phyloP scores from a whole-genome alignment of 2,329 filamentous ascomycete species.

The Cladophialophora psammophila region DNA sequence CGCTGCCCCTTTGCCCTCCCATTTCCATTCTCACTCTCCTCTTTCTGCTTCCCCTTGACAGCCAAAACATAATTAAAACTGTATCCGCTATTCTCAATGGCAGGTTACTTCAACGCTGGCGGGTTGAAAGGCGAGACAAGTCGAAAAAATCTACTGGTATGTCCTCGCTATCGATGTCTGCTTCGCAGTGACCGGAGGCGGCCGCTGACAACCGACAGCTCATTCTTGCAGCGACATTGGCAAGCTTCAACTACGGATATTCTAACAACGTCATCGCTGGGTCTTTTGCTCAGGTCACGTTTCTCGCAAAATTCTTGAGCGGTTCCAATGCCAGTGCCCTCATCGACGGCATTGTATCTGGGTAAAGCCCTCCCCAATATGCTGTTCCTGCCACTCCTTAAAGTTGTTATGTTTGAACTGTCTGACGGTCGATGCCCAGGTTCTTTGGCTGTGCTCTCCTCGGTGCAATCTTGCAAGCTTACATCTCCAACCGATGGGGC shows the following conservation, averaged over 20 bases:
- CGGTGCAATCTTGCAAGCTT: constrained; percentile 39
- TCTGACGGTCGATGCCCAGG: constrained; percentile 20
- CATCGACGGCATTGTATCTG: constrained; percentile 38
- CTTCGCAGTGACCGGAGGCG: too few species aligned
- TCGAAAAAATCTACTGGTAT: constrained; percentile 5
- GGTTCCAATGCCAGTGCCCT: constrained; percentile 32
- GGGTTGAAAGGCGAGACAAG: constrained; percentile 8
- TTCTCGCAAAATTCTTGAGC: constrained; percentile 41
- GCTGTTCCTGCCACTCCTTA: too few species aligned
- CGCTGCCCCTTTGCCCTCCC: too few species aligned
- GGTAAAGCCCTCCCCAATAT: constrained; percentile 26
- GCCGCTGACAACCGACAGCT: neutral
- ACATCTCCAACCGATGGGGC: constrained; percentile 39
- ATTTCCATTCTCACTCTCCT: too few species aligned
- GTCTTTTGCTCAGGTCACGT: constrained; percentile 43
- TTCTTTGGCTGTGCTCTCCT: constrained; percentile 41
- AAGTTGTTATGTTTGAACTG: too few species aligned
- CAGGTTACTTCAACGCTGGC: neutral
- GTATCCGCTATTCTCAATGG: too few species aligned
- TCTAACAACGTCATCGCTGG: constrained; percentile 44
- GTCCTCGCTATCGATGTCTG: neutral
- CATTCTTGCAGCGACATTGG: constrained; percentile 39
- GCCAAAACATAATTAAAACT: too few species aligned
- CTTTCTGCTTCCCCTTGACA: too few species aligned
- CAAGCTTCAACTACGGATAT: constrained; percentile 45